Evolutionary conservation across 176 grass and related monocot species (phyloP).

Genomic region (Phoenix roebelenii): DNA sequence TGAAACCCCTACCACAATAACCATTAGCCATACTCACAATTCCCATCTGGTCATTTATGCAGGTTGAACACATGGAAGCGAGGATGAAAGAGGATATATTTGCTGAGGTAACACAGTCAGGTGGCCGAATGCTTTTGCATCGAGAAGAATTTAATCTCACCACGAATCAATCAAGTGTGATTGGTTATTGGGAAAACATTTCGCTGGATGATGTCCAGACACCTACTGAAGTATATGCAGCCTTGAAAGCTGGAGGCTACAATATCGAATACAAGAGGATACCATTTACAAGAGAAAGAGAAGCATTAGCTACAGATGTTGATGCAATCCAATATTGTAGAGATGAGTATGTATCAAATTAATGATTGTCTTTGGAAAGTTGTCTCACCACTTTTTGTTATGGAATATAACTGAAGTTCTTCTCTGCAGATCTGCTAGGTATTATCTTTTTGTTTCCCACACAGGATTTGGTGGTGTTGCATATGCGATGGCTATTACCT

Average conservation of each 20-base stretch:
- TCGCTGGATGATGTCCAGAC: constrained; percentile 61
- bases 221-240: constrained; percentile 66
- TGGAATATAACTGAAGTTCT: constrained; percentile 19
- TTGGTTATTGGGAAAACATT: constrained; percentile 96
- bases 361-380: not conserved
- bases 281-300: constrained; percentile 88
- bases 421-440: constrained; percentile 67
- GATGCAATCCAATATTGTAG: constrained; percentile 84
- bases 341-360: constrained; percentile 42
- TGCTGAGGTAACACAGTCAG: constrained; percentile 58
- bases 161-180: constrained; percentile 53
- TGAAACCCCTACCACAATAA: constrained; percentile 2
- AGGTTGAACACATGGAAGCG: constrained; percentile 81
- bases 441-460: constrained; percentile 91
- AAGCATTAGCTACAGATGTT: constrained; percentile 91
- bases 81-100: constrained; percentile 97
- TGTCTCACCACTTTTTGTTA: constrained; percentile 7
- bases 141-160: constrained; percentile 53
- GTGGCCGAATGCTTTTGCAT: constrained; percentile 80
- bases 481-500: constrained; percentile 94
- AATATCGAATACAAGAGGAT: constrained; percentile 77
- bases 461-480: constrained; percentile 87
- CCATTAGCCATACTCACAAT: not conserved
- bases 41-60: constrained; percentile 18
- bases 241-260: constrained; percentile 58